Base-by-base conservation (phyloP, 2,329 filamentous ascomycete species). In the Cladophialophora exuberans region DNA sequence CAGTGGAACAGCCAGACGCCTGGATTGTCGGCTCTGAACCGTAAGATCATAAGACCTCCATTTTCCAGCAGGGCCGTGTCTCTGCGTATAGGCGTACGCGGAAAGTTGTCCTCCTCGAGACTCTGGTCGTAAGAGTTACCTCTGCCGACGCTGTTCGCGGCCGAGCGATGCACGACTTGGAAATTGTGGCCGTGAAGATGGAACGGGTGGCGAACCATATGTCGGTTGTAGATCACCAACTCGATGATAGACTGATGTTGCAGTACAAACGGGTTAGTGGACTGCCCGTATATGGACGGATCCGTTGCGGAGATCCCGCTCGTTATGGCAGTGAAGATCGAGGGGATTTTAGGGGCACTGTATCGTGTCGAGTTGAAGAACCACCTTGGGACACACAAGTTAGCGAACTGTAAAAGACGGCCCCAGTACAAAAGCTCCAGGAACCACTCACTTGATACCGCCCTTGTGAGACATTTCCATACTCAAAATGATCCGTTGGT, bases 1-100 rank as follows among this genome's bases (percentile, higher is more conserved):
- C 88, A 91, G 71, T 91, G 88, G 72, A 90, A 88, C 2, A 87
- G 70, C 85, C 84, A 88, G 20, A 88, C 75, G 26, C 52, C 52
- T 1, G 73, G 73, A 47, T 75, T 76, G 46, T 75, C 70, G 6
- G 71, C 71, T 13, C 69, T 62, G 57, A 79, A 78, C 0, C 75
- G 64, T 3, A 93, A 64, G 4, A 90, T 82, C 18, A 87, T 78
- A 67, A 87, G 83, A 0, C 88, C 87, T 22, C 82, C 77, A 0
- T 85, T 83, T 10, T 78, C 79, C 1, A 90, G 70, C 1, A 86
- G 79, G 0, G 88, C 69, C 0, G 85, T 88, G 59, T 93, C 89
- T 4, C 89, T 76, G 4, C 86, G 74, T 73, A 88, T 82, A 0
- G 87, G 87, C 1, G 3, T 72, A 57, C 0, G 23, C 15, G 64